These are phyloP conservation scores for Penicillium coffeae DNA, from an alignment of 495 filamentous ascomycete genomes.

Conservation along the genomic window DNA sequence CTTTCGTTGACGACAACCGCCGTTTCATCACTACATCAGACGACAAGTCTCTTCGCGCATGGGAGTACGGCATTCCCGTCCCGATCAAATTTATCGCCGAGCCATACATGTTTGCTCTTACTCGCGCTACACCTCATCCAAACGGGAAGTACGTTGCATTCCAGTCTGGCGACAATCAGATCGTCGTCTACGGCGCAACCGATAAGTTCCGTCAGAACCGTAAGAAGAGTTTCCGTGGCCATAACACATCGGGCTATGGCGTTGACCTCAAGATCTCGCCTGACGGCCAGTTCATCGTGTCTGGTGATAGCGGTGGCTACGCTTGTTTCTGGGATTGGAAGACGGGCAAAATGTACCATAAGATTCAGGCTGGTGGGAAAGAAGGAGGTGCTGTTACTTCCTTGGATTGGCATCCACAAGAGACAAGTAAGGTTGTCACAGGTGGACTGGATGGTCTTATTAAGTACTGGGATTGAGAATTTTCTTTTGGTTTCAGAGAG, in stretches of 20 bases:
- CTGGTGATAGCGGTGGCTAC: slow-evolving; percentile 80
- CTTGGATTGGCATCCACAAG: slow-evolving; percentile 90
- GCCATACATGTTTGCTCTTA: slow-evolving; percentile 93
- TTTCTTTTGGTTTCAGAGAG: not conserved
- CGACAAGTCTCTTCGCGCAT: slow-evolving; percentile 91
- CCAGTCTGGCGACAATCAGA: slow-evolving; percentile 91
- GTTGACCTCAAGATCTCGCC: slow-evolving; percentile 86
- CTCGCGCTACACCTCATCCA: slow-evolving; percentile 75
- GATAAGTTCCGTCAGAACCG: slow-evolving; percentile 97
- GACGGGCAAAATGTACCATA: slow-evolving; percentile 97
- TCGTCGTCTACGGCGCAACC: slow-evolving; percentile 86
- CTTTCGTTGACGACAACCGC: slow-evolving; percentile 89
- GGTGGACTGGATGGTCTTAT: slow-evolving; percentile 85
- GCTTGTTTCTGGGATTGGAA: slow-evolving; percentile 99
- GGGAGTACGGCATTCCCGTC: slow-evolving; percentile 96
- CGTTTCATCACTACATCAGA: slow-evolving; percentile 98
- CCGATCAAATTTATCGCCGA: slow-evolving; percentile 89
- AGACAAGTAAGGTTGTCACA: slow-evolving; percentile 88
- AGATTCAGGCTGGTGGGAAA: slow-evolving; percentile 70
- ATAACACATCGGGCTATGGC: slow-evolving; percentile 92
- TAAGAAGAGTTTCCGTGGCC: slow-evolving; percentile 93
- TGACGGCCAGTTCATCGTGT: slow-evolving; percentile 82
- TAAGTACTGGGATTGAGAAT: slow-evolving; percentile 84
- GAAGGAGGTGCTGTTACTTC: slow-evolving; percentile 68
- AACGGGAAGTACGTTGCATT: slow-evolving; percentile 89